Conservation (phyloP, 1,284 basidiomycete species). For the Irpex lacteus region DNA sequence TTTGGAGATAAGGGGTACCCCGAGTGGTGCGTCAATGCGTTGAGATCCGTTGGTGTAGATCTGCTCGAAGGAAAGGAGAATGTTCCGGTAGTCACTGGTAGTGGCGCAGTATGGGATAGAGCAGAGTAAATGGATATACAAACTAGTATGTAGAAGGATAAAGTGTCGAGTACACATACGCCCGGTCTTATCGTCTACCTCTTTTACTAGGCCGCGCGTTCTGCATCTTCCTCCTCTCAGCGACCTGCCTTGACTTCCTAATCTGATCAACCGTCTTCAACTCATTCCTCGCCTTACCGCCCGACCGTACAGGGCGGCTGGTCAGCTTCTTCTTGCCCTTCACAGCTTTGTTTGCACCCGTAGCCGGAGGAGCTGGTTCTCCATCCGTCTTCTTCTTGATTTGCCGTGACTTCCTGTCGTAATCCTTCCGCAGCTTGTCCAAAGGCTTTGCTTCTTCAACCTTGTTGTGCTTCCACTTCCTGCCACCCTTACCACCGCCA, state of each 20-base stretch:
- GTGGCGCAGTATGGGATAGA: conserved; percentile 76
- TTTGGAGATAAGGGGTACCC: conserved; percentile 73
- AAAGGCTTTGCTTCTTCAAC: conserved; percentile 63
- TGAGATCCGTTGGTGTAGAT: conserved; percentile 74
- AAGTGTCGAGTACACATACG: too few species aligned
- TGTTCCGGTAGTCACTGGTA: conserved; percentile 51
- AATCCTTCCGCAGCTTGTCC: conserved; percentile 64
- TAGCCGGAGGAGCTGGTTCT: conserved; percentile 23
- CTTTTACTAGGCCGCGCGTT: conserved; percentile 70
- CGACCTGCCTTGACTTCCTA: conserved; percentile 63
- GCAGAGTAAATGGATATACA: conserved; percentile 3
- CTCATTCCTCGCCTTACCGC: conserved; percentile 69
- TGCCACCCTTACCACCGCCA: conserved; percentile 37
- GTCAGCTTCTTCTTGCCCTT: conserved; percentile 31
- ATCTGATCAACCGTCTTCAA: conserved; percentile 86
- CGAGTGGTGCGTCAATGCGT: conserved; percentile 79
- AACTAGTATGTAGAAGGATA: too few species aligned
- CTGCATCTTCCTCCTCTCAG: conserved; percentile 66
- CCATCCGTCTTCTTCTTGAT: conserved; percentile 49
- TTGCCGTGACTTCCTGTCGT: conserved; percentile 68
- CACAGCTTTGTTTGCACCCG: conserved; percentile 14
- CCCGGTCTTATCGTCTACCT: conserved; percentile 39
- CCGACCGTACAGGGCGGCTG: conserved; percentile 55
- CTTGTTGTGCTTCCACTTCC: conserved; percentile 69
- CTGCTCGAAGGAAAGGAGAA: conserved; percentile 51